These are phyloP conservation scores for Penicillium verrucosum DNA, from an alignment of 2,329 filamentous ascomycete species.

Conservation along the genomic window DNA sequence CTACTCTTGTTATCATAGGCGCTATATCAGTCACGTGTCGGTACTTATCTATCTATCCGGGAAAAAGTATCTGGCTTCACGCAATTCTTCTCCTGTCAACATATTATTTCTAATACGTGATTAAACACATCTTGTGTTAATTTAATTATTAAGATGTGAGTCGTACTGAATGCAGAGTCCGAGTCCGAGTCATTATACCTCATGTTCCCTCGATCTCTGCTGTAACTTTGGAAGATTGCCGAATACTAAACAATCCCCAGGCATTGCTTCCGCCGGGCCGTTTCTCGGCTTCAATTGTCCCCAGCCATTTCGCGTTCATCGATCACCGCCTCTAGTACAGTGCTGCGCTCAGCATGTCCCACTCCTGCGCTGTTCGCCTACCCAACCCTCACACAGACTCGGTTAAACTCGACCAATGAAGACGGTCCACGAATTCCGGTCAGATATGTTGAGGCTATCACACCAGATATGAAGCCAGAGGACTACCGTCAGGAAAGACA, in stretches of 20 bases:
- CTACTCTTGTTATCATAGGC: neutral
- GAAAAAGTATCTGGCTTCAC: conserved; percentile 1
- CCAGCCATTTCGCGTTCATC: conserved; percentile 33
- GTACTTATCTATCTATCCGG: neutral
- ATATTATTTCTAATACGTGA: neutral
- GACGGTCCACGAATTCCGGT: neutral
- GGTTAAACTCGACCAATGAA: conserved; percentile 16
- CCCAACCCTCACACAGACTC: conserved; percentile 8
- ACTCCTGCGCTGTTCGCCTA: conserved; percentile 29
- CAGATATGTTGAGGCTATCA: neutral
- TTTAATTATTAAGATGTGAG: conserved; percentile 1
- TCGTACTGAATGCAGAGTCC: neutral
- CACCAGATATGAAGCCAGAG: neutral
- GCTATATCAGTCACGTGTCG: neutral
- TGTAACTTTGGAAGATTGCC: neutral
- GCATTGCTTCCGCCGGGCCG: conserved; percentile 58
- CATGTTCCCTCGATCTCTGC: neutral
- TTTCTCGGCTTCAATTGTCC: conserved; percentile 53
- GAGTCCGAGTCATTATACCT: neutral
- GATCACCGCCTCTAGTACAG: conserved; percentile 36
- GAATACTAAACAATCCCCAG: conserved; percentile 34
- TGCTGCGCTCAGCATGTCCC: conserved; percentile 32
- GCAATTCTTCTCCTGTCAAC: neutral
- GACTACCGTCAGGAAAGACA: neutral
- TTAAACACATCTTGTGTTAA: neutral